phyloP scores from a whole-genome alignment of 2,329 filamentous ascomycete species.

The Leptographium procerum region DNA sequence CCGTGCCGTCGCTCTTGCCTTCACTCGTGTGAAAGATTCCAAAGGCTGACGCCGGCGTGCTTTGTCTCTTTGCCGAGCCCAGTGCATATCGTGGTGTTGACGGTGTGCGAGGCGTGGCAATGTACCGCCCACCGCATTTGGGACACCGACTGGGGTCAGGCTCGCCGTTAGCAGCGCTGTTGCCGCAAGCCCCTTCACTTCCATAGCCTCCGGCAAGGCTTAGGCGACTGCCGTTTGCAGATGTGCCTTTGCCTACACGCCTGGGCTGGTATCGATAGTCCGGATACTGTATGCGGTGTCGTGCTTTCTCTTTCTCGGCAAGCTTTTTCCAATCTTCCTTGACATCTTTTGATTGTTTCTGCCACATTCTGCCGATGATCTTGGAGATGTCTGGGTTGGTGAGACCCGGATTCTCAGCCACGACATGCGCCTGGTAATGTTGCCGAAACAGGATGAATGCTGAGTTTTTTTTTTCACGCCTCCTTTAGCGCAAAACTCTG shows the following conservation, averaged over 20 bases:
- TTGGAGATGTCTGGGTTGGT: constrained; percentile 95
- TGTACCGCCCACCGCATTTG: constrained; percentile 60
- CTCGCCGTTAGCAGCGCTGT: constrained; percentile 17
- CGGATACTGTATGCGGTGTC: constrained; percentile 82
- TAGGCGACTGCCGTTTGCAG: neutral
- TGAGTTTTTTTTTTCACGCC: constrained; percentile 40
- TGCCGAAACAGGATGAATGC: constrained; percentile 97
- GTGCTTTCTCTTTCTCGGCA: constrained; percentile 85
- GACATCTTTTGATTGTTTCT: constrained; percentile 57
- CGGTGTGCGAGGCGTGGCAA: constrained; percentile 50
- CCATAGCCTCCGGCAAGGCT: neutral
- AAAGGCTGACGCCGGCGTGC: neutral
- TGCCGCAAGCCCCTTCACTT: constrained; percentile 27
- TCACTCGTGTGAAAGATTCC: neutral
- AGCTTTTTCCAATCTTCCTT: constrained; percentile 82
- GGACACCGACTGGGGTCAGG: constrained; percentile 46
- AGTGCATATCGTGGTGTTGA: constrained; percentile 26
- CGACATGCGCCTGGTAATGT: constrained; percentile 75
- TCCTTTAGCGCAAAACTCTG: neutral
- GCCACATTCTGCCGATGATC: constrained; percentile 92
- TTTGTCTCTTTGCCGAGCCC: neutral
- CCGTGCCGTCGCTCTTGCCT: constrained; percentile 16
- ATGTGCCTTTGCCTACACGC: constrained; percentile 35
- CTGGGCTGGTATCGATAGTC: constrained; percentile 91
- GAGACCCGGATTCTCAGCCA: constrained; percentile 72